Evolutionary conservation across 2,329 filamentous ascomycete species (phyloP), one percentile per base, ranked within the genome.

Genomic region (Penicillium sp.): DNA sequence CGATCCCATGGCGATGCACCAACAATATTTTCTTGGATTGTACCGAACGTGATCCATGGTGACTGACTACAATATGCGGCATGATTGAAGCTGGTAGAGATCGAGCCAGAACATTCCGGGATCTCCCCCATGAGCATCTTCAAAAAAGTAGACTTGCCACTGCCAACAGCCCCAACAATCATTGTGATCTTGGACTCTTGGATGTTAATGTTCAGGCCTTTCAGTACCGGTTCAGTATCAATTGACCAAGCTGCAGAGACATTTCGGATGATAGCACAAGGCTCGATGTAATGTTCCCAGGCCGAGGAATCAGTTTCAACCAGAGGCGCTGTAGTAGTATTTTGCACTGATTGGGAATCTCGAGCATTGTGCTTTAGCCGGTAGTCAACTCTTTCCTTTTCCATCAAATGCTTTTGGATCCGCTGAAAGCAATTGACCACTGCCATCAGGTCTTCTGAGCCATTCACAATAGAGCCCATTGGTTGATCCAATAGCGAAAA

Each of bases 131-230:
- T 46, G 15, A 58, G 37, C 1, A 43, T 44, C 39, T 47, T 58
- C 22, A 61, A 39, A 3, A 61, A 38, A 17, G 58, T 56, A 13
- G 55, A 55, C 31, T 61, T 61, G 4, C 59, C 59, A 44, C 54
- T 54, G 1, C 58, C 58, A 3, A 59, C 45, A 2, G 56, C 52
- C 2, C 59, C 59, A 19, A 55, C 46, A 21, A 61, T 43, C 57
- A 59, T 55, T 15, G 53, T 58, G 6, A 53, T 47, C 21, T 46
- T 26, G 5, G 24, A 42, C 9, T 33, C 32, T 28, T 19, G 12
- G 22, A 60, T 51, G 10, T 48, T 45, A n/a, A 54, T 28, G 24
- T 39, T 51, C 9, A 59, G 28, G 12, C 52, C 49, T 15, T 59
- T 48, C 4, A 57, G 38, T 3, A 56, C 40, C 7, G 53, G 48